Percentiles rank a stretch among this genome's conserved stretches.
Evolutionary conservation across 1,139 yeast genomes (phyloP).

Genomic region (Yamadazyma oceani): DNA sequence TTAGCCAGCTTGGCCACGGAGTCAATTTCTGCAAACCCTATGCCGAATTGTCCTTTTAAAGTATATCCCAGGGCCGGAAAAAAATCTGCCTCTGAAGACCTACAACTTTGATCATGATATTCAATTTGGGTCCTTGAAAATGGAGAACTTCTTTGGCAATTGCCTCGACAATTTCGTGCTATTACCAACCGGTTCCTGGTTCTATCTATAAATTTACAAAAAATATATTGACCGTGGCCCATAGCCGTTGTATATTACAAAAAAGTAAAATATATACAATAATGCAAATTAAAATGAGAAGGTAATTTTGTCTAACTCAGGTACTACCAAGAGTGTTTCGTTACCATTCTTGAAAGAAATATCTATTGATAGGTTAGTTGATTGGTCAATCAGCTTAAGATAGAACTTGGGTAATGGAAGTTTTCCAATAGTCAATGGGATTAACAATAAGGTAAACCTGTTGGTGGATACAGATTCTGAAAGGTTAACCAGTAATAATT

Average conservation of each 20-base stretch:
- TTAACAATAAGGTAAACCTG: constrained; percentile 46
- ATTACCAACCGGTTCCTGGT: too few relatives aligned
- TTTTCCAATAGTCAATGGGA: constrained; percentile 79
- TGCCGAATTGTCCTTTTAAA: too few relatives aligned
- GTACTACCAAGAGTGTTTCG: constrained; percentile 70
- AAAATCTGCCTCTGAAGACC: too few relatives aligned
- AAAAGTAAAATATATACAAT: background rate
- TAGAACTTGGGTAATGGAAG: constrained; percentile 63
- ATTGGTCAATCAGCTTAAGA: constrained; percentile 31
- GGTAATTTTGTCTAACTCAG: constrained; percentile 63
- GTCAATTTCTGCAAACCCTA: constrained; percentile 23
- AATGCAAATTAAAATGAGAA: constrained; percentile 45
- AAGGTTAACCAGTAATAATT: constrained; percentile 39
- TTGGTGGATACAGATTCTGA: constrained; percentile 15
- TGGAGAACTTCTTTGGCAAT: too few relatives aligned
- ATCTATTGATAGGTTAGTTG: constrained; percentile 44
- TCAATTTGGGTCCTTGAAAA: too few relatives aligned
- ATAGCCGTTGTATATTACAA: too few relatives aligned
- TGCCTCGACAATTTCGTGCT: too few relatives aligned
- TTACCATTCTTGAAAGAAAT: constrained; percentile 65
- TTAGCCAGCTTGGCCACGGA: constrained; percentile 45
- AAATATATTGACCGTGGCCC: too few relatives aligned
- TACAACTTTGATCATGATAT: too few relatives aligned
- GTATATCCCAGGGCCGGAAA: too few relatives aligned
- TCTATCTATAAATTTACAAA: too few relatives aligned